Evolutionary conservation across 371 early-diverging fungal genomes (phyloP).

Genomic region (Mortierella sp.): DNA sequence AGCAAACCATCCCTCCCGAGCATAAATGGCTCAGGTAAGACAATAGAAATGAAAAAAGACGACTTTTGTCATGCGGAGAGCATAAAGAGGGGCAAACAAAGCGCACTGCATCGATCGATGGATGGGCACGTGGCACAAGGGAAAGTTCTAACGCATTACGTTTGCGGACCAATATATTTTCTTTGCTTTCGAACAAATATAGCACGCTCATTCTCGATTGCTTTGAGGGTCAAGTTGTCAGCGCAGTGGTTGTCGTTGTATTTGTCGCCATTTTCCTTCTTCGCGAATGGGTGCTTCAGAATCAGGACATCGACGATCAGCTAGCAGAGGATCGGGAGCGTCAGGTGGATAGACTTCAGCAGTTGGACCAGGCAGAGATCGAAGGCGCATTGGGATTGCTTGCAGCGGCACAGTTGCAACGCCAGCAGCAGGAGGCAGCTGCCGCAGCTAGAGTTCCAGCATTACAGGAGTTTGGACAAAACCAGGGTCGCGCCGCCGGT

Average conservation of each 20-base stretch:
- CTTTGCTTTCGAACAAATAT: conserved; percentile 10
- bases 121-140: neutral
- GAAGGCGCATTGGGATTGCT: conserved; percentile 19
- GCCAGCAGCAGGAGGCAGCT: conserved; percentile 18
- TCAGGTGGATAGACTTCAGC: conserved; percentile 10
- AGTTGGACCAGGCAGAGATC: conserved; percentile 20
- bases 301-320: conserved; percentile 61
- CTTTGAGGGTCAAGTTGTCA: conserved; percentile 88
- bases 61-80: neutral
- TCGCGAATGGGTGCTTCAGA: conserved; percentile 89
- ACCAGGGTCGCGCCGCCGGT: conserved; percentile 8
- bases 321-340: conserved; percentile 20
- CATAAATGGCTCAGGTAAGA: conserved; percentile 45
- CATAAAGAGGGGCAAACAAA: neutral
- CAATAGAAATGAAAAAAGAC: neutral
- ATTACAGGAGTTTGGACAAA: neutral
- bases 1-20: conserved; percentile 35
- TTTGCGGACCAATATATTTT: neutral
- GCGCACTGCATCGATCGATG: neutral
- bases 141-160: conserved; percentile 3
- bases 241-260: conserved; percentile 77
- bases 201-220: conserved; percentile 81
- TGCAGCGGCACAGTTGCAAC: conserved; percentile 11
- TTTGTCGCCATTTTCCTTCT: conserved; percentile 84
- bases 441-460: conserved; percentile 10